phyloP scores from a whole-genome alignment of 495 filamentous ascomycete genomes.

The Penicillium diatomitis region DNA sequence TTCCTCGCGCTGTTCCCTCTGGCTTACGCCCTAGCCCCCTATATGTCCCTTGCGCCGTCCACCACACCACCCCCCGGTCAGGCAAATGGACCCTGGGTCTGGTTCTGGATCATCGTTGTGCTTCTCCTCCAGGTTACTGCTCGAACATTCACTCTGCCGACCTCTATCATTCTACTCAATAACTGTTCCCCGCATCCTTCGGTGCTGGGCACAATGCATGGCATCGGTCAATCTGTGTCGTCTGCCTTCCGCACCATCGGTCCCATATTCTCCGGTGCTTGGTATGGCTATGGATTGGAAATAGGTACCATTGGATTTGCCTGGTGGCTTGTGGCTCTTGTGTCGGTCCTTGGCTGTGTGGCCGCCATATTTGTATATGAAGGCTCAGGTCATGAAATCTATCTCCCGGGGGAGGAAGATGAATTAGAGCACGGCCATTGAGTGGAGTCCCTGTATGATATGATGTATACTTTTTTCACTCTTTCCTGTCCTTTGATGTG shows the following conservation, averaged over 20 bases:
- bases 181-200: conserved; percentile 76
- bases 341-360: conserved; percentile 52
- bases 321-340: conserved; percentile 61
- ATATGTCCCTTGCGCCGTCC: conserved; percentile 60
- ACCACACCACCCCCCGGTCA: conserved; percentile 47
- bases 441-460: conserved; percentile 11
- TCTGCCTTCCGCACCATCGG: conserved; percentile 65
- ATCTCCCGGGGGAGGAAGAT: conserved; percentile 59
- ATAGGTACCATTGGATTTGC: conserved; percentile 65
- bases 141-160: conserved; percentile 75
- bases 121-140: conserved; percentile 66
- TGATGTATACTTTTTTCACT: conserved; percentile 4
- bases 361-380: conserved; percentile 62
- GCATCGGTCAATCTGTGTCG: conserved; percentile 66
- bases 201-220: conserved; percentile 75
- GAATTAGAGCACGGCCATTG: conserved; percentile 21
- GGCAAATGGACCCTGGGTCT: conserved; percentile 57
- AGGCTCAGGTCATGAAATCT: conserved; percentile 63
- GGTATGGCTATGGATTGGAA: conserved; percentile 62
- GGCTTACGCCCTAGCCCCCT: conserved; percentile 63
- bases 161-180: conserved; percentile 69
- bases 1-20: conserved; percentile 66
- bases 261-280: conserved; percentile 59
- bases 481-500: conserved; percentile 1
- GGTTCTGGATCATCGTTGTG: conserved; percentile 58